A percentile compares a stretch with the other conserved stretches of the same genome.
phyloP scores from a whole-genome alignment of 768 basidiomycete genomes.

The Botryobasidium botryosum region DNA sequence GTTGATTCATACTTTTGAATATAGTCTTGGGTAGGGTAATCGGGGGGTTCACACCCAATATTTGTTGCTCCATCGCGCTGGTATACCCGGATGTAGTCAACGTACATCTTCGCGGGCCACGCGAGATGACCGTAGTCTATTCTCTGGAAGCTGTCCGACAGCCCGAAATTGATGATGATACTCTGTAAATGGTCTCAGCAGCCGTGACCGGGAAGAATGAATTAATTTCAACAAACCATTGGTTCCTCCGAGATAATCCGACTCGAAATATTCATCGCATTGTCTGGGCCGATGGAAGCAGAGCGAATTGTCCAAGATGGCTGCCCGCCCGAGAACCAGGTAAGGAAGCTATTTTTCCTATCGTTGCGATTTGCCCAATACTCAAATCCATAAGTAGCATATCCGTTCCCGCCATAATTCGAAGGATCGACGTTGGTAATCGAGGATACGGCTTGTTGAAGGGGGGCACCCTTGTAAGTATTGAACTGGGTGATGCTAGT shows the following conservation, averaged over 20 bases:
- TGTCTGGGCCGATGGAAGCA: constrained; percentile 49
- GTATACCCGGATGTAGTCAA: constrained; percentile 85
- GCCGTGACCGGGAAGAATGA: neutral
- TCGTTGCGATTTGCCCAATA: constrained; percentile 59
- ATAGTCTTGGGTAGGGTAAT: constrained; percentile 65
- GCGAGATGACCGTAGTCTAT: constrained; percentile 52
- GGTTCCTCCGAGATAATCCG: constrained; percentile 79
- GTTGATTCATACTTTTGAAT: constrained; percentile 16
- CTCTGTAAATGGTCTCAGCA: constrained; percentile 31
- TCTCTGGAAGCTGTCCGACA: constrained; percentile 58
- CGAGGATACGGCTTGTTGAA: constrained; percentile 63
- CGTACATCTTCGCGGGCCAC: constrained; percentile 66
- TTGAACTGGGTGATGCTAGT: constrained; percentile 37
- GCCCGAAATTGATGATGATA: constrained; percentile 71
- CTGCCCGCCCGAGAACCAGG: constrained; percentile 57
- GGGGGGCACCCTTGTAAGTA: constrained; percentile 25
- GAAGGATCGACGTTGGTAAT: constrained; percentile 36
- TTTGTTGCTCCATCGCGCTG: constrained; percentile 52
- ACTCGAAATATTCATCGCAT: constrained; percentile 35
- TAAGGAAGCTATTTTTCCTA: constrained; percentile 56
- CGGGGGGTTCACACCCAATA: constrained; percentile 64
- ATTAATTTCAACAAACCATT: constrained; percentile 40
- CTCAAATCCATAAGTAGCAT: constrained; percentile 57
- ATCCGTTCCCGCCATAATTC: constrained; percentile 39
- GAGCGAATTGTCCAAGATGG: constrained; percentile 59